phyloP scores from a whole-genome alignment of 2,329 filamentous ascomycete genomes.

The Aspergillus udagawae region DNA sequence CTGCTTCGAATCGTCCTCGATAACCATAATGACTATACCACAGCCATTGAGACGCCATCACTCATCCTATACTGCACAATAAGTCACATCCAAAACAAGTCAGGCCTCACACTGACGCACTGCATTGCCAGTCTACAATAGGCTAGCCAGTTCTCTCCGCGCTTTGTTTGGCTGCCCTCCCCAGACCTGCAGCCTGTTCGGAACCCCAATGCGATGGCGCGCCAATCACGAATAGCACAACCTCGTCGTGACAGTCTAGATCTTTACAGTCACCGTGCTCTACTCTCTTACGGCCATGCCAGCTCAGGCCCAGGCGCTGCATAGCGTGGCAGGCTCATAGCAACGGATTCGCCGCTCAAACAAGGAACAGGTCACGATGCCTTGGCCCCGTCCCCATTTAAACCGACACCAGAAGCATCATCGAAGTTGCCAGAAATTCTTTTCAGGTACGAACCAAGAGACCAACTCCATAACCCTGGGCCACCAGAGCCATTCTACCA shows the following conservation, averaged over 20 bases:
- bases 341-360: background rate
- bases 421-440: background rate
- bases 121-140: background rate
- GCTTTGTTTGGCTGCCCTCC: constrained; percentile 8
- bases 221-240: background rate
- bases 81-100: background rate
- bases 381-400: background rate
- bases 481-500: background rate
- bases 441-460: background rate
- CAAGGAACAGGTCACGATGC: background rate
- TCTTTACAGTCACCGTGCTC: background rate
- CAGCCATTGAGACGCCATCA: background rate
- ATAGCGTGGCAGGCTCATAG: background rate
- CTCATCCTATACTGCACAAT: background rate
- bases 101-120: background rate
- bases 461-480: background rate
- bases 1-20: background rate
- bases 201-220: constrained; percentile 6
- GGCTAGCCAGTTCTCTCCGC: background rate
- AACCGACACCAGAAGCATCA: background rate
- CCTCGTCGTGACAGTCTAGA: background rate
- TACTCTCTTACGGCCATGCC: background rate
- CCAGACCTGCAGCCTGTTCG: constrained; percentile 5
- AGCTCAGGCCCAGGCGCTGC: background rate
- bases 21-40: background rate